Evolutionary conservation across 148 eudicot genomes (phyloP), one percentile per base, ranked within the genome.

Genomic region (Heliamphora exappendiculata): DNA sequence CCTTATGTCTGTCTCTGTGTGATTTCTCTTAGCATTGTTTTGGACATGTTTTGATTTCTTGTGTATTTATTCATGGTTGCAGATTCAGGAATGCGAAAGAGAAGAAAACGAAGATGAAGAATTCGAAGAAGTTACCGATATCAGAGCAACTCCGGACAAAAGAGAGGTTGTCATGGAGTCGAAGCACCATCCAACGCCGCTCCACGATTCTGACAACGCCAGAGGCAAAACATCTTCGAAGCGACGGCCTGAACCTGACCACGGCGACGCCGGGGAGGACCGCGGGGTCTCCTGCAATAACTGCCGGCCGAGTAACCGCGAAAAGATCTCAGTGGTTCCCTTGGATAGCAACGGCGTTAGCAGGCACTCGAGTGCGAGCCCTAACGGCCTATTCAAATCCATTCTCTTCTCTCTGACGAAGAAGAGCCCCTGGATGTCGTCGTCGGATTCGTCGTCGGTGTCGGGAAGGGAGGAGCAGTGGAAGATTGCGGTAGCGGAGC

Each of bases 61-160:
- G 42, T 66, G 31, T 47, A n/a, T n/a, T n/a, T n/a, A n/a, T n/a
- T 78, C 14, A 42, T 72, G 42, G 19, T 73, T 83, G 69, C 88
- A 95, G 98, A 95, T 95, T 78, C 90, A 85, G 59, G 97, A 83
- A 83, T 83, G 83, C 37, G 86, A 83, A 11, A 77, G 70, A 45
- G 84, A 93, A 87, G 98, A 87, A 24, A 91, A 86, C 10, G 98
- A 92, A 42, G 87, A 86, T 2, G 97, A 90, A 44, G 95, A 91
- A 55, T 81, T 83, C 3, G 88, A 75, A 7, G 91, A 89, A 67
- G 81, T 81, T 29, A 86, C 67, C 73, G 86, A 88, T 82, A 77
- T 58, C 2, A 70, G 66, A 66, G 74, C 85, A 22, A 77, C 86
- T 29, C 86, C 89, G 19, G 64, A 65, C 37, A 44, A 73, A 70